Percentiles rank a stretch among this genome's conserved stretches.
These are phyloP conservation scores for Urochloa ruziziensis DNA, from an alignment of 176 grass and related monocot genomes.

Conservation along the genomic window DNA sequence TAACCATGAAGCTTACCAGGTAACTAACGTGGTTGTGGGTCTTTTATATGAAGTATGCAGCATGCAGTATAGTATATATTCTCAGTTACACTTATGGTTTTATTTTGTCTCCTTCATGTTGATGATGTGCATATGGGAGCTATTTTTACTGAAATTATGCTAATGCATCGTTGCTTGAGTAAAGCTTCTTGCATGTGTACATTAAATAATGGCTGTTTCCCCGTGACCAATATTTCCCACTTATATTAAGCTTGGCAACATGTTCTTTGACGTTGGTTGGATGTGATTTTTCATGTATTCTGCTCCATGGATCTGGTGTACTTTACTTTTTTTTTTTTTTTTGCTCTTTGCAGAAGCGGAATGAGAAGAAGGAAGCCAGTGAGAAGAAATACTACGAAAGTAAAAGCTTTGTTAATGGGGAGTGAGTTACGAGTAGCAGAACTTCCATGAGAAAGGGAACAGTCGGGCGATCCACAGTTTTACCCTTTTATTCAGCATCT, in stretches of 20 bases:
- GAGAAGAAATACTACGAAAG: constrained; percentile 94
- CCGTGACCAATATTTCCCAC: constrained; percentile 12
- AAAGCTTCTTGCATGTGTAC: constrained; percentile 9
- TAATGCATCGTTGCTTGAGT: constrained; percentile 1
- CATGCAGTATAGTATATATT: not conserved
- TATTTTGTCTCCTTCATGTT: constrained; percentile 13
- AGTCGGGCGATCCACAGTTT: constrained; percentile 13
- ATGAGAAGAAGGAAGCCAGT: constrained; percentile 98
- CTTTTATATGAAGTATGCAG: not conserved
- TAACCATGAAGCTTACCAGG: constrained; percentile 98
- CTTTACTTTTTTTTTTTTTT: constrained; percentile 32
- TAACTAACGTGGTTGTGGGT: constrained; percentile 20
- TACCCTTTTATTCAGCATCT: constrained; percentile 21
- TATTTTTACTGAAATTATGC: constrained; percentile 1
- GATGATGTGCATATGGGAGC: constrained; percentile 6
- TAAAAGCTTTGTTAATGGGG: constrained; percentile 80
- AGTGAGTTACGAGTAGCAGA: constrained; percentile 29
- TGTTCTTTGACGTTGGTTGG: constrained; percentile 20
- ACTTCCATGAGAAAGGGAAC: constrained; percentile 19
- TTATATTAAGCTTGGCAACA: not conserved
- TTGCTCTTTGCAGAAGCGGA: constrained; percentile 63
- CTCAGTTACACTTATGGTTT: not conserved
- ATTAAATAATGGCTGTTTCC: constrained; percentile 19
- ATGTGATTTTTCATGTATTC: constrained; percentile 26
- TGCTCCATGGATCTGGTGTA: constrained; percentile 31